Conservation (phyloP, 768 basidiomycete genomes). For the Gloeophyllum trabeum region DNA sequence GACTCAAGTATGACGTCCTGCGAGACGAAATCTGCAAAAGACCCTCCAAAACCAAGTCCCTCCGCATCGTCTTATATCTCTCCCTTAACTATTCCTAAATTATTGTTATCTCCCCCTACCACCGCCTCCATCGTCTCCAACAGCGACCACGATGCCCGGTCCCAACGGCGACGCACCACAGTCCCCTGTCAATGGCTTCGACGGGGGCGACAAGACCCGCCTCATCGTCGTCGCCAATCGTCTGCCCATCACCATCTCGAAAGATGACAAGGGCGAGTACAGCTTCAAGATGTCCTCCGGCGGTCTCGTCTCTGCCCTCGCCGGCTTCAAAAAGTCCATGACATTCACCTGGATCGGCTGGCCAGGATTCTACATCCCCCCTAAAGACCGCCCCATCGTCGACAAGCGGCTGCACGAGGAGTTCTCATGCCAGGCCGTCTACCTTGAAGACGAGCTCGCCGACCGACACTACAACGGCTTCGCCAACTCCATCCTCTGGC, state of each 20-base stretch:
- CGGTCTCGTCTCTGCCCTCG: constrained; percentile 93
- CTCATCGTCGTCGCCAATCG: constrained; percentile 96
- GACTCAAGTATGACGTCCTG: too few species aligned
- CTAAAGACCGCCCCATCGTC: constrained; percentile 82
- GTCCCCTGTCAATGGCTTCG: too few species aligned
- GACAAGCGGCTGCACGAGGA: constrained; percentile 90
- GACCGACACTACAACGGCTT: constrained; percentile 98
- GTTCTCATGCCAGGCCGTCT: constrained; percentile 95
- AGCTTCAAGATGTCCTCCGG: constrained; percentile 99
- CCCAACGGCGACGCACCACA: too few species aligned
- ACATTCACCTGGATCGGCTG: constrained; percentile 97
- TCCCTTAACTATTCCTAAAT: too few species aligned
- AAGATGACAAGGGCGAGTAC: constrained; percentile 86
- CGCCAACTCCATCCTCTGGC: constrained; percentile 99
- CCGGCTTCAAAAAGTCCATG: constrained; percentile 97
- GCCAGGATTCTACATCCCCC: constrained; percentile 91
- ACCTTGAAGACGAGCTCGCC: constrained; percentile 96
- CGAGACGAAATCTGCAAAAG: too few species aligned
- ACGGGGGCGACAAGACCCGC: constrained; percentile 41
- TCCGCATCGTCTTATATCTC: too few species aligned
- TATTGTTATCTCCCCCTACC: too few species aligned
- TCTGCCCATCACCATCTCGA: constrained; percentile 90
- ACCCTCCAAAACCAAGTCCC: too few species aligned
- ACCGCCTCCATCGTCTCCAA: too few species aligned
- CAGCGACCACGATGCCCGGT: too few species aligned